Evolutionary conservation across 805 yeast species (phyloP).

Genomic region (Myxozyma lipomycoides): DNA sequence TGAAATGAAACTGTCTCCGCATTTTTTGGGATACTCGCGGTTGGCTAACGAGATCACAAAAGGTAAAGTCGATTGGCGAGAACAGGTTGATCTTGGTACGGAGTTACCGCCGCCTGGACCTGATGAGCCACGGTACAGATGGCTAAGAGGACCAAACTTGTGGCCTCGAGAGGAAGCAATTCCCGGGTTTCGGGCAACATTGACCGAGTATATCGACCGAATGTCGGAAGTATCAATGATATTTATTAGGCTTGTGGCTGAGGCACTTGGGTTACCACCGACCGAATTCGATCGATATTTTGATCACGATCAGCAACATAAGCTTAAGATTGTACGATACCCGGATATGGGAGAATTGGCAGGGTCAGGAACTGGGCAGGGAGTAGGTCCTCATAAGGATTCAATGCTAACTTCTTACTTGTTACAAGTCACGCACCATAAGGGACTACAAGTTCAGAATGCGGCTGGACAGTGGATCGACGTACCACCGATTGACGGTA

Average conservation of each 20-base stretch:
- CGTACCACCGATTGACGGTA: conserved; percentile 46
- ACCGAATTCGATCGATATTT: conserved; percentile 48
- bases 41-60: conserved; percentile 59
- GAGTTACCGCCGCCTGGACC: conserved; percentile 25
- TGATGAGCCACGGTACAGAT: conserved; percentile 25
- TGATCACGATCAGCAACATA: conserved; percentile 44
- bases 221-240: conserved; percentile 18
- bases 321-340: conserved; percentile 57
- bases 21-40: conserved; percentile 55
- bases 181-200: conserved; percentile 15
- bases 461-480: conserved; percentile 55
- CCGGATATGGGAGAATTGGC: conserved; percentile 44
- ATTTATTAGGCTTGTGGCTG: conserved; percentile 44
- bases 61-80: conserved; percentile 52
- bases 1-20: conserved; percentile 55
- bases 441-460: conserved; percentile 53
- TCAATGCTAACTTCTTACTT: conserved; percentile 28
- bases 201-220: conserved; percentile 14
- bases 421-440: conserved; percentile 20
- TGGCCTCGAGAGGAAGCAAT: conserved; percentile 24
- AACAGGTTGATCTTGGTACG: conserved; percentile 51
- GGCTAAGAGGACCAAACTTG: conserved; percentile 23
- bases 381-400: conserved; percentile 63
- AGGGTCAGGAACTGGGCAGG: conserved; percentile 22
- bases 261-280: conserved; percentile 49